These are phyloP conservation scores for Heliosperma pusillum DNA, from an alignment of 148 eudicot species.

Conservation along the genomic window DNA sequence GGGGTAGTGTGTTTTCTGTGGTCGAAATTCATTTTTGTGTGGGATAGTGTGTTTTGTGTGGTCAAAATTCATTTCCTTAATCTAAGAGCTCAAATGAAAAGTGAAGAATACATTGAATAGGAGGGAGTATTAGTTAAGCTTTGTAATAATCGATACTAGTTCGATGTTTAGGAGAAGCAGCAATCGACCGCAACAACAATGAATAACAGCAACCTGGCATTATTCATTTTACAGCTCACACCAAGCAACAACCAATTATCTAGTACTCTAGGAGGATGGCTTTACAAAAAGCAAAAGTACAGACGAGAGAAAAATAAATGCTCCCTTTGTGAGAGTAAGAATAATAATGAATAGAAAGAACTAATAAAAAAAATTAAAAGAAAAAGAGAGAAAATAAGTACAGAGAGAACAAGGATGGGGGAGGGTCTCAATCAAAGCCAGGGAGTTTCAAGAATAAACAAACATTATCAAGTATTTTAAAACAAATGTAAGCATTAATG, in stretches of 20 bases:
- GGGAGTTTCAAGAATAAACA: constrained; percentile 36
- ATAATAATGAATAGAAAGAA: neutral
- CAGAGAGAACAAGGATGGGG: constrained; percentile 19
- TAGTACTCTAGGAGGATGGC: neutral
- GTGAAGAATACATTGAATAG: too few relatives aligned
- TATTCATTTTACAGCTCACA: constrained; percentile 23
- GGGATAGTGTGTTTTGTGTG: too few relatives aligned
- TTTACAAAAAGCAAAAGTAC: constrained; percentile 19
- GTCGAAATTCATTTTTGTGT: too few relatives aligned
- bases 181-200: neutral
- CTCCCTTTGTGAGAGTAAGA: constrained; percentile 8
- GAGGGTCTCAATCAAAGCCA: constrained; percentile 25
- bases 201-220: constrained; percentile 11
- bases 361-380: neutral
- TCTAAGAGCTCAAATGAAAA: too few relatives aligned
- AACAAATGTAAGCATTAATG: constrained; percentile 18
- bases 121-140: too few relatives aligned
- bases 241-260: constrained; percentile 18
- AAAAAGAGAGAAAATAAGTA: constrained; percentile 19
- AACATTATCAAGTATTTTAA: constrained; percentile 27
- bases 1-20: too few relatives aligned
- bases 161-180: too few relatives aligned
- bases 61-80: too few relatives aligned
- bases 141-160: too few relatives aligned
- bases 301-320: neutral